Conservation (phyloP, 2,329 filamentous ascomycete species). For the Cryphonectria parasitica region DNA sequence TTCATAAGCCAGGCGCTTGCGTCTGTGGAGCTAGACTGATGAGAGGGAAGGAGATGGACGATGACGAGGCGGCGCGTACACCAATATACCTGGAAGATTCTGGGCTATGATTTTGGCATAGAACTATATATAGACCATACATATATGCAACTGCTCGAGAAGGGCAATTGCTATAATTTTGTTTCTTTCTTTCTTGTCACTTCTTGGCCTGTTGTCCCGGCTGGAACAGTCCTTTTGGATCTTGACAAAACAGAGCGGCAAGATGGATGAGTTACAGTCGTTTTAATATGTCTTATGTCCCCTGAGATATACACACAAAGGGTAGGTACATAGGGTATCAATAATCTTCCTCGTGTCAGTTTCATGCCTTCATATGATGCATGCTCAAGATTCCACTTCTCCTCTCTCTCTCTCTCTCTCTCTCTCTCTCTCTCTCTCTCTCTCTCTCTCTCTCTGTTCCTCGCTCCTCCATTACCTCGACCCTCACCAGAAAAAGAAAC, state of each 20-base stretch:
- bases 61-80: background rate
- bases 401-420: background rate
- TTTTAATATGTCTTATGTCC: background rate
- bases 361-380: background rate
- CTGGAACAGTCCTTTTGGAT: background rate
- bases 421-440: background rate
- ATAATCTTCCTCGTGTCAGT: background rate
- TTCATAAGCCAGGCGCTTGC: constrained; percentile 40
- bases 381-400: background rate
- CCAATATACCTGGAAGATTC: background rate
- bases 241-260: too few species aligned
- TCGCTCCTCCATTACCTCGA: background rate
- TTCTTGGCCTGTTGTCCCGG: background rate
- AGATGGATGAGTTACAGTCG: background rate
- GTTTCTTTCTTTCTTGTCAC: background rate
- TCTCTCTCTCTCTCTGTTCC: background rate
- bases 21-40: constrained; percentile 39
- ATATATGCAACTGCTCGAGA: background rate
- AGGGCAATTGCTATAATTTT: background rate
- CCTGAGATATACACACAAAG: background rate
- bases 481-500: background rate
- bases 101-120: background rate
- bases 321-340: background rate
- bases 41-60: background rate
- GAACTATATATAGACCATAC: background rate